Conservation (phyloP, 2,329 filamentous ascomycete genomes). For the Paecilomyces dactylethromorphus region DNA sequence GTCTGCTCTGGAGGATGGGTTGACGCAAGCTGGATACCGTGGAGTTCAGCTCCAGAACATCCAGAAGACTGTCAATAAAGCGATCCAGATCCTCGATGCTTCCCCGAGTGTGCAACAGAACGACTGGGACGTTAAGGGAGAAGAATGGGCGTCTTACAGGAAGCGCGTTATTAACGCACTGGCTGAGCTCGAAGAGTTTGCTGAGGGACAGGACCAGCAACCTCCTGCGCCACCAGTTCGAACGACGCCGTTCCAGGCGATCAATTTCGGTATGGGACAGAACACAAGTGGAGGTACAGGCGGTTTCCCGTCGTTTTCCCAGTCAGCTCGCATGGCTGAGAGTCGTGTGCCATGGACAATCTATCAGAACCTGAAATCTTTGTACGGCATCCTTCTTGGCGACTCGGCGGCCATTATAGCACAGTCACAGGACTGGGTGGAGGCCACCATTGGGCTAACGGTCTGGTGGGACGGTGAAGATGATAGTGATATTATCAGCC, state of each 20-base stretch:
- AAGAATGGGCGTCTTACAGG: constrained; percentile 79
- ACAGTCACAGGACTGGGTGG: constrained; percentile 82
- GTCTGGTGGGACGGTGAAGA: constrained; percentile 90
- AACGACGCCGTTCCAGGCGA: constrained; percentile 40
- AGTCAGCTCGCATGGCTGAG: constrained; percentile 65
- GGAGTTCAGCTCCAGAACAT: constrained; percentile 73
- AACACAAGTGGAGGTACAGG: constrained; percentile 31
- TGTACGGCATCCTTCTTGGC: constrained; percentile 78
- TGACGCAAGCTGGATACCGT: constrained; percentile 61
- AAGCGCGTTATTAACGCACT: constrained; percentile 64
- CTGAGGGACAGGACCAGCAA: constrained; percentile 61
- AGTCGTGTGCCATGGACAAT: constrained; percentile 85
- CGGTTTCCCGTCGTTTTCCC: constrained; percentile 54
- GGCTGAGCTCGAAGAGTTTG: constrained; percentile 67
- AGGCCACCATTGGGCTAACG: constrained; percentile 74
- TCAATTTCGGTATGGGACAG: constrained; percentile 39
- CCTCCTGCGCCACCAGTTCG: constrained; percentile 31
- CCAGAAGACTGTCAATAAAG: constrained; percentile 62
- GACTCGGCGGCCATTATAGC: constrained; percentile 68
- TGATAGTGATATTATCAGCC: constrained; percentile 38
- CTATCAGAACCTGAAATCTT: constrained; percentile 72
- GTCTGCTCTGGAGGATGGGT: constrained; percentile 55
- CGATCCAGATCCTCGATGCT: constrained; percentile 61
- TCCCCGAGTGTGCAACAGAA: constrained; percentile 60
- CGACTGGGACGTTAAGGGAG: constrained; percentile 77